Conservation (phyloP, 1,284 basidiomycete genomes). For the Trichosporon asahii region DNA sequence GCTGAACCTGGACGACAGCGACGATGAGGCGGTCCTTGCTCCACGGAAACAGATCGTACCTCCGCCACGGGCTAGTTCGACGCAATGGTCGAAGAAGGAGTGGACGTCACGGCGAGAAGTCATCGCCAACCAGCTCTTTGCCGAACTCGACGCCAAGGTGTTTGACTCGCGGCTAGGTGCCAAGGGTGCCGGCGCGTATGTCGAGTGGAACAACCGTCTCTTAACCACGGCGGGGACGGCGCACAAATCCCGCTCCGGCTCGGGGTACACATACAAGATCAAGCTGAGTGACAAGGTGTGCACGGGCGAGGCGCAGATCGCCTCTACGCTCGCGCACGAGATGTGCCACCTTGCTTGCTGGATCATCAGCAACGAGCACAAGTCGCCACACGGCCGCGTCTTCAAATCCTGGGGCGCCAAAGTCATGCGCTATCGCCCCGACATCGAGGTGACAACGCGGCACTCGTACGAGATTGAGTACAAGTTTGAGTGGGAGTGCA, state of each 20-base stretch:
- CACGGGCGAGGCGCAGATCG: slow-evolving; percentile 41
- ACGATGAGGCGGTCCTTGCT: neutral
- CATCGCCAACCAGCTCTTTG: slow-evolving; percentile 41
- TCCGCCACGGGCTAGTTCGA: neutral
- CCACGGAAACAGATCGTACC: neutral
- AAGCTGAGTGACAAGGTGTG: slow-evolving; percentile 40
- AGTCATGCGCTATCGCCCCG: slow-evolving; percentile 42
- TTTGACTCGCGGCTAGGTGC: slow-evolving; percentile 40
- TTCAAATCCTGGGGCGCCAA: slow-evolving; percentile 50
- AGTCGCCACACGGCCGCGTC: slow-evolving; percentile 47
- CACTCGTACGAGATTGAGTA: slow-evolving; percentile 49
- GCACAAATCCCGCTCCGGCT: slow-evolving; percentile 19
- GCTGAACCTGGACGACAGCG: slow-evolving; percentile 16
- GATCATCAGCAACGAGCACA: slow-evolving; percentile 44
- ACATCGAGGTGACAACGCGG: slow-evolving; percentile 49
- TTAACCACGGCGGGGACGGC: slow-evolving; percentile 49
- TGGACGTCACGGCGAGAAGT: slow-evolving; percentile 33
- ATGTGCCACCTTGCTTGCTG: slow-evolving; percentile 51
- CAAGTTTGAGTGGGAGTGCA: slow-evolving; percentile 50
- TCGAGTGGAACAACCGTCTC: slow-evolving; percentile 46
- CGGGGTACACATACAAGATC: slow-evolving; percentile 24
- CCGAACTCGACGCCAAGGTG: slow-evolving; percentile 42
- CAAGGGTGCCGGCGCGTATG: slow-evolving; percentile 26
- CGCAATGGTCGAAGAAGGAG: slow-evolving; percentile 20
- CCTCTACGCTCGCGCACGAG: slow-evolving; percentile 49